Evolutionary conservation across 2,329 filamentous ascomycete species (phyloP).

Genomic region (Bretziella fagacearum): DNA sequence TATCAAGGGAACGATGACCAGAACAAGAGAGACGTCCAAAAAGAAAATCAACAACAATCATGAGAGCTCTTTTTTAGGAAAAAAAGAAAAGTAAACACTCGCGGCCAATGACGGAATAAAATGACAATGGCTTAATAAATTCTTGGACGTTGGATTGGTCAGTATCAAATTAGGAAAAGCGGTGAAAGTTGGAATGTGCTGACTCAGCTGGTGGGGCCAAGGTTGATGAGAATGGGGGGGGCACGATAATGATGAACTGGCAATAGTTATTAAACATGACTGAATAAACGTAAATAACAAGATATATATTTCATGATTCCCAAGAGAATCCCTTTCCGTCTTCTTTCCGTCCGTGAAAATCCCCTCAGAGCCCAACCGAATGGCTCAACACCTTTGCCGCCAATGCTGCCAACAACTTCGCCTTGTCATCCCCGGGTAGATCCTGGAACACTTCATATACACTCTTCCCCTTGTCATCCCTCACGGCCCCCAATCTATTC

Average conservation of each 20-base stretch:
- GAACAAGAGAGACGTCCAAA: background rate
- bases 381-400: conserved; percentile 76
- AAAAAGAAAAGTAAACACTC: conserved; percentile 1
- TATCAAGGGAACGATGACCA: too few species aligned
- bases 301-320: background rate
- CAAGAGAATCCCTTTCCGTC: background rate
- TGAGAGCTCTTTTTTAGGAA: too few species aligned
- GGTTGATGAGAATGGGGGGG: too few species aligned
- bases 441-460: conserved; percentile 85
- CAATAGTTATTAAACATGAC: background rate
- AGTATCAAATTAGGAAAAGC: background rate
- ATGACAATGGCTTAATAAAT: conserved; percentile 1
- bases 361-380: conserved; percentile 40
- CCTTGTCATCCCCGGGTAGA: conserved; percentile 65
- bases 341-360: too few species aligned
- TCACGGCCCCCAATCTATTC: conserved; percentile 74
- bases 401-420: conserved; percentile 64
- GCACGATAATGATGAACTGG: too few species aligned
- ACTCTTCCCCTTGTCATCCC: conserved; percentile 85
- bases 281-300: background rate
- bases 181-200: background rate
- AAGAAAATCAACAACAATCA: background rate
- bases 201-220: background rate
- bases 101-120: conserved; percentile 5
- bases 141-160: conserved; percentile 2